phyloP scores from a whole-genome alignment of 2,329 filamentous ascomycete genomes.

The Penicillium sp. region DNA sequence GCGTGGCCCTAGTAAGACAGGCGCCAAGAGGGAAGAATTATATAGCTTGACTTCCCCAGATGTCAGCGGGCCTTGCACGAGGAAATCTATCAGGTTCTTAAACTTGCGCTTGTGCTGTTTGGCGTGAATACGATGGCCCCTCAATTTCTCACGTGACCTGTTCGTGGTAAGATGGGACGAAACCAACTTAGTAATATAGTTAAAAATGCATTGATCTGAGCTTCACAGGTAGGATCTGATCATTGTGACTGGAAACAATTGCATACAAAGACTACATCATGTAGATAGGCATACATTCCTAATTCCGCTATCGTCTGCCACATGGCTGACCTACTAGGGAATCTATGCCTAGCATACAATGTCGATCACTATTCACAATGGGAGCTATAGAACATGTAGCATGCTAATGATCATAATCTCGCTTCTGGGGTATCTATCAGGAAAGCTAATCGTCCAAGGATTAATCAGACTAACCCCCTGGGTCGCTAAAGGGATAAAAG shows the following conservation, averaged over 20 bases:
- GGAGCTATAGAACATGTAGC: too few species aligned
- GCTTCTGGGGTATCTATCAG: slow-evolving; percentile 10
- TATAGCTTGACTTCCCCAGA: neutral
- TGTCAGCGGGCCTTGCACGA: neutral
- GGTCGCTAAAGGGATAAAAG: slow-evolving; percentile 1
- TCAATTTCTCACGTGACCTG: slow-evolving; percentile 4
- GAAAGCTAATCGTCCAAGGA: neutral
- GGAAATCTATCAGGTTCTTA: neutral
- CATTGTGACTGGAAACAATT: too few species aligned
- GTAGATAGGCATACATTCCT: too few species aligned
- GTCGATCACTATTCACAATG: too few species aligned
- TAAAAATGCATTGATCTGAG: too few species aligned
- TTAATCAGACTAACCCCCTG: neutral
- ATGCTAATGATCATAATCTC: neutral
- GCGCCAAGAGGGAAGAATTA: neutral
- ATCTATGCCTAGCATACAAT: too few species aligned
- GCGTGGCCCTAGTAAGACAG: neutral
- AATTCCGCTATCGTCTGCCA: too few species aligned
- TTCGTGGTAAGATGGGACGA: neutral
- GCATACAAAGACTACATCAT: too few species aligned
- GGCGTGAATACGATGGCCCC: neutral
- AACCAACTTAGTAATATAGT: too few species aligned
- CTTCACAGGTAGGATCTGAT: too few species aligned
- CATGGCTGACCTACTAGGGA: too few species aligned
- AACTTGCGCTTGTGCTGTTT: neutral